These are phyloP conservation scores for Adansonia gregorii DNA, from an alignment of 441 rosid species.

Conservation along the genomic window DNA sequence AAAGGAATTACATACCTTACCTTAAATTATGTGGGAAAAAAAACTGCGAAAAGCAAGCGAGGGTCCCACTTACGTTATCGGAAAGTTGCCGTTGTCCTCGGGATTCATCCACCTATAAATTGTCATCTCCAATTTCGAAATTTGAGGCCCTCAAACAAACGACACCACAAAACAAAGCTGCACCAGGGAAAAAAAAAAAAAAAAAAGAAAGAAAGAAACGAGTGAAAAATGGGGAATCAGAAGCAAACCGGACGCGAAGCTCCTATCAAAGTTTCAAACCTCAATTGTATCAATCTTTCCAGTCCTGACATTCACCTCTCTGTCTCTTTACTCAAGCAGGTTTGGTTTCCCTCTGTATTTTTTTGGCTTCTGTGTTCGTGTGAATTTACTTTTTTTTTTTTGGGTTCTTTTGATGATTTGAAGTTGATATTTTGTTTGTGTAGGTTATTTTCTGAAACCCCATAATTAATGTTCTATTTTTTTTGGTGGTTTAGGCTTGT, in stretches of 20 bases:
- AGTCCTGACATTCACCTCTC: constrained; percentile 47
- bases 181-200: neutral
- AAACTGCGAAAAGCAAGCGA: neutral
- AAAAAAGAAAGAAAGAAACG: no score
- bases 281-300: constrained; percentile 73
- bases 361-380: neutral
- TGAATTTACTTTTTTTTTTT: neutral
- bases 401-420: neutral
- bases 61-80: no score
- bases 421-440: neutral
- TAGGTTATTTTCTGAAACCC: neutral
- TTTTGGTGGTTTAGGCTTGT: constrained; percentile 56
- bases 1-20: no score
- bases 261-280: constrained; percentile 47
- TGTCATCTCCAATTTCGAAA: neutral
- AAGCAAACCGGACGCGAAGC: constrained; percentile 31
- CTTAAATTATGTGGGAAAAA: neutral
- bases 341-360: constrained; percentile 9
- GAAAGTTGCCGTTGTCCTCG: neutral
- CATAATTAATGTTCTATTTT: neutral
- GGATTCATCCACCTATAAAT: neutral
- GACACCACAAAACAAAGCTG: neutral
- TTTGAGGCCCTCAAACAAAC: neutral
- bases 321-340: constrained; percentile 74
- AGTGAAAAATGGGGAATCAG: constrained; percentile 30